Conservation (phyloP, 164 flowering plant genomes). For the Chloranthus sessilifolius region DNA sequence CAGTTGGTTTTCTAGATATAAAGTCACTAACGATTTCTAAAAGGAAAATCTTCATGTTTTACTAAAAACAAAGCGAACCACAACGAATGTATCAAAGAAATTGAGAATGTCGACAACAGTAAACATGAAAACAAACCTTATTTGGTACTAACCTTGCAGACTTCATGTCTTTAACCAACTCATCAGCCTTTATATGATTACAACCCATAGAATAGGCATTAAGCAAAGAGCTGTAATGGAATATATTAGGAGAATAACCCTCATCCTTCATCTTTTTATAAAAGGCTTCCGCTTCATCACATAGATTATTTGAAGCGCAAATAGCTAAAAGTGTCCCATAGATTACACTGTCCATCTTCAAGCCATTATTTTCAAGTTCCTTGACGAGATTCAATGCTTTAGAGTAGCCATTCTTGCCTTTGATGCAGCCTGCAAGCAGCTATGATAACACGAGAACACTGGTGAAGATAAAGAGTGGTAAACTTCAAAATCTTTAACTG, state of each 20-base stretch:
- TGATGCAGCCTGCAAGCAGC: conserved; percentile 89
- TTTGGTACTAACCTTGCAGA: conserved; percentile 78
- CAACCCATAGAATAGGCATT: conserved; percentile 77
- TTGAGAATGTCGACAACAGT: too few relatives aligned
- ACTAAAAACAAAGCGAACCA: too few relatives aligned
- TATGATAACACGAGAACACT: conserved; percentile 26
- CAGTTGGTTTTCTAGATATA: too few relatives aligned
- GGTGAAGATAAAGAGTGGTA: not conserved
- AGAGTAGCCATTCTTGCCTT: conserved; percentile 55
- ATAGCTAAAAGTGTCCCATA: conserved; percentile 80
- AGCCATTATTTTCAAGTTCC: conserved; percentile 48
- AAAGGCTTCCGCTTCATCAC: conserved; percentile 69
- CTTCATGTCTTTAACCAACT: conserved; percentile 67
- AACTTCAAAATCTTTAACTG: too few relatives aligned
- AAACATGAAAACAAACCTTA: conserved; percentile 64
- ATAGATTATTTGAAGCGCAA: conserved; percentile 70
- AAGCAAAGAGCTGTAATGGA: conserved; percentile 86
- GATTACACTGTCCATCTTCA: conserved; percentile 63
- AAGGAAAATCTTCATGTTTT: too few relatives aligned
- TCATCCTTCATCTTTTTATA: conserved; percentile 70
- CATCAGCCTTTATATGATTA: conserved; percentile 65
- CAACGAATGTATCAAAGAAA: too few relatives aligned
- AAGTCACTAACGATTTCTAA: too few relatives aligned
- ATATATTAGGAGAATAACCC: conserved; percentile 69
- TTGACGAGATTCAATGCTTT: conserved; percentile 66